Evolutionary conservation across 2,329 filamentous ascomycete genomes (phyloP), one percentile per base, ranked within the genome.

Genomic region (Harringtonia lauricola): DNA sequence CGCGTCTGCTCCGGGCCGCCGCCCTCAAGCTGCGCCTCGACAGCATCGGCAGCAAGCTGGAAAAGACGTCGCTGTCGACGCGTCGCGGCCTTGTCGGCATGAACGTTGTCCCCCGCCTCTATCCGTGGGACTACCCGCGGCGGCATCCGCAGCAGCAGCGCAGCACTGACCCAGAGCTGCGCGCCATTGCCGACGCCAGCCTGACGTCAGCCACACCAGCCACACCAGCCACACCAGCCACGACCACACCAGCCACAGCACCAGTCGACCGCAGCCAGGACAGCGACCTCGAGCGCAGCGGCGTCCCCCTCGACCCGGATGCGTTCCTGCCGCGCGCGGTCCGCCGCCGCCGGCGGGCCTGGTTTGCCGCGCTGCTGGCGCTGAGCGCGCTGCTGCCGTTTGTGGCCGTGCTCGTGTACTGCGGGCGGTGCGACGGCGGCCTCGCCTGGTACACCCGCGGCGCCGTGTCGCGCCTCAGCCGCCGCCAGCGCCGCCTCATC

Each of bases 361-460:
- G 66, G 41, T 74, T 71, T 49, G 51, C 57, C 9, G 36, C 54
- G 13, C 62, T 71, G 47, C 52, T 64, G 36, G 26, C 56, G 1
- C 38, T 70, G 35, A 65, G 64, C 17, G 43, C 67, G 1, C 18
- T 46, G 34, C 61, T 75, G n/a, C 72, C 72, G 0, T 67, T 74
- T 39, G 55, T 70, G 10, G 64, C 68, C 0, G 46, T 70, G 1
- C 51, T 73, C 8, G 65, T 67, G 1, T 59, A 71, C 22, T 58
- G 53, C 10, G 68, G 70, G 12, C 60, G 56, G 13, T 66, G 74
- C 37, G 63, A 71, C 49, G 57, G 59, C 1, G 63, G 63, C 0
- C 61, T 75, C 24, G 63, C 63, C 8, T 75, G 70, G 70, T 65
- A 63, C 42, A 72, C 70, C 0, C 55, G 60, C 2, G 71, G 72